phyloP scores from a whole-genome alignment of 148 eudicot genomes.

The Heliosperma pusillum region DNA sequence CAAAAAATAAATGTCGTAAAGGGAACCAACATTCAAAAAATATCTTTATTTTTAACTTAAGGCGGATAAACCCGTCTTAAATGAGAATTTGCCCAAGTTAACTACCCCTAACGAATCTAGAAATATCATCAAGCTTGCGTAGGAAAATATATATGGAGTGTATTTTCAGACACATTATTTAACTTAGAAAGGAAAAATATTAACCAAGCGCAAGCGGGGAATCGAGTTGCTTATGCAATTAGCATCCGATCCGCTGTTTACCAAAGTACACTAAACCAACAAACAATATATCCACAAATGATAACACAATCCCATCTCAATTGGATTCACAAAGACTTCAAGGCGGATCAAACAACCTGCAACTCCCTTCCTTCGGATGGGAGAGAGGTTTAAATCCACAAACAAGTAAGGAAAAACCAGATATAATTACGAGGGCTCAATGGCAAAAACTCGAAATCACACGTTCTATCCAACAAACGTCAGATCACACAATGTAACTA shows the following conservation, averaged over 20 bases:
- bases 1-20: too few species aligned
- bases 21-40: too few species aligned
- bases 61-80: too few species aligned
- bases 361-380: constrained; percentile 9
- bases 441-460: neutral
- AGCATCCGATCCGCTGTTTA: neutral
- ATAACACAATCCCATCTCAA: neutral
- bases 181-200: too few species aligned
- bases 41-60: too few species aligned
- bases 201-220: neutral
- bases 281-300: neutral
- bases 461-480: constrained; percentile 10
- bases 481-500: constrained; percentile 14
- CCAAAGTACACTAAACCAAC: too few species aligned
- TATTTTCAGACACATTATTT: too few species aligned
- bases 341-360: neutral
- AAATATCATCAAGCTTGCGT: too few species aligned
- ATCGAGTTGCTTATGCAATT: neutral
- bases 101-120: too few species aligned
- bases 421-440: constrained; percentile 16
- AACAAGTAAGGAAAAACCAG: neutral
- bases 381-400: constrained; percentile 10
- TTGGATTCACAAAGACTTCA: neutral
- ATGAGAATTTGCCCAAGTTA: too few species aligned
- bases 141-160: too few species aligned